phyloP scores from a whole-genome alignment of 495 filamentous ascomycete species.

The Amphirosellinia nigrospora region DNA sequence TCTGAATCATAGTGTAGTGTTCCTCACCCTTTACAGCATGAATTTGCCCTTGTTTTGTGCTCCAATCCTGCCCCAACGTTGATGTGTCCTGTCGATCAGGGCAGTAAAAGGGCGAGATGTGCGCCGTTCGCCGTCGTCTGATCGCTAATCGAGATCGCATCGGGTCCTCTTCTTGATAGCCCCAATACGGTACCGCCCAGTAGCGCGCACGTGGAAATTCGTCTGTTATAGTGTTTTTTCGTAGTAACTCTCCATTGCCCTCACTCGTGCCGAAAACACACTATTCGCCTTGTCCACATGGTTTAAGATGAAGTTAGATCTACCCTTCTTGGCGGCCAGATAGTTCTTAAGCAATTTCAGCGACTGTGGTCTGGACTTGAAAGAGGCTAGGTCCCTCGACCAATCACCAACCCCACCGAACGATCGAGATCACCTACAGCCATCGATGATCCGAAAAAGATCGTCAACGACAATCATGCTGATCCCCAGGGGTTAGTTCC shows the following conservation, averaged over 20 bases:
- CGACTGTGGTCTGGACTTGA: constrained; percentile 3
- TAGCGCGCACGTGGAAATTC: neutral
- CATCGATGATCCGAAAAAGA: neutral
- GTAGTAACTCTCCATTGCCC: neutral
- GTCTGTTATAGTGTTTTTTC: neutral
- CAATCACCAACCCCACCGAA: constrained; percentile 7
- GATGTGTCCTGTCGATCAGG: neutral
- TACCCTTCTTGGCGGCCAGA: neutral
- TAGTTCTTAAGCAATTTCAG: neutral
- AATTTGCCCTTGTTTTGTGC: neutral
- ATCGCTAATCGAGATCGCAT: constrained; percentile 11
- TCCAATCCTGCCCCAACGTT: neutral
- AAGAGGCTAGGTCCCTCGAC: neutral
- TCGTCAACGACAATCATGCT: constrained; percentile 10
- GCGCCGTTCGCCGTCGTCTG: neutral
- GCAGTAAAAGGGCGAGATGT: neutral
- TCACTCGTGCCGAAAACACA: neutral
- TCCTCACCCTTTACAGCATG: neutral
- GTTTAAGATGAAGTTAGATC: neutral
- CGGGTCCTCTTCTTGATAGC: neutral
- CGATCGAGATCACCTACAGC: constrained; percentile 22
- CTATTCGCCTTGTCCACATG: neutral
- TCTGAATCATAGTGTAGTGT: neutral
- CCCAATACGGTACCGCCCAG: neutral
- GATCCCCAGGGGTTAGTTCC: neutral